phyloP scores from a whole-genome alignment of 305 asterid genomes.

The Solanum hybrid region DNA sequence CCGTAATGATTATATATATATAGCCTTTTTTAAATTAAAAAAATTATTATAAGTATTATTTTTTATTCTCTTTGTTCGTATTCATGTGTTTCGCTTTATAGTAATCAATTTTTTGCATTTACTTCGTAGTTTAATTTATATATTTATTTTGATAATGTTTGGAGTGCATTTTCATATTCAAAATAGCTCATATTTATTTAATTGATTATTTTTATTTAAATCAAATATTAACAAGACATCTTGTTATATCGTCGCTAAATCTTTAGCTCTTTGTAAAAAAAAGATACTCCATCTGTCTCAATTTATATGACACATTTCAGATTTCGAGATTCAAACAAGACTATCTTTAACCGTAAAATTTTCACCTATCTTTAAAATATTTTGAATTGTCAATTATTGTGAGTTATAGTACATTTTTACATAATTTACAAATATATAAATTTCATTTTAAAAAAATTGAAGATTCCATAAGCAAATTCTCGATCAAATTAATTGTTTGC shows the following conservation, averaged over 20 bases:
- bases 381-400: not conserved
- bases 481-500: too few relatives aligned
- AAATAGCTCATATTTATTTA: too few relatives aligned
- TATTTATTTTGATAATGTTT: not conserved
- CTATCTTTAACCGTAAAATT: too few relatives aligned
- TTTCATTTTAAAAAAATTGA: too few relatives aligned
- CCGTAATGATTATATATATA: not conserved
- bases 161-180: not conserved
- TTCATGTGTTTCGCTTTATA: not conserved
- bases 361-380: not conserved
- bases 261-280: not conserved
- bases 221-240: too few relatives aligned
- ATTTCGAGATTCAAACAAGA: not conserved
- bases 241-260: too few relatives aligned
- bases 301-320: not conserved
- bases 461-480: not conserved
- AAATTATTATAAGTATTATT: too few relatives aligned
- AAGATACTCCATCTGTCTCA: not conserved
- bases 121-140: not conserved
- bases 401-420: not conserved
- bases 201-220: too few relatives aligned
- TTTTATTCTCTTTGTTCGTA: not conserved
- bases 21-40: not conserved
- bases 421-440: too few relatives aligned
- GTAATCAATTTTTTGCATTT: too few relatives aligned